A percentile compares a stretch with the other conserved stretches of the same genome.
These are phyloP conservation scores for Aspergillus puulaauensis DNA, from an alignment of 2,329 filamentous ascomycete species.

Conservation along the genomic window DNA sequence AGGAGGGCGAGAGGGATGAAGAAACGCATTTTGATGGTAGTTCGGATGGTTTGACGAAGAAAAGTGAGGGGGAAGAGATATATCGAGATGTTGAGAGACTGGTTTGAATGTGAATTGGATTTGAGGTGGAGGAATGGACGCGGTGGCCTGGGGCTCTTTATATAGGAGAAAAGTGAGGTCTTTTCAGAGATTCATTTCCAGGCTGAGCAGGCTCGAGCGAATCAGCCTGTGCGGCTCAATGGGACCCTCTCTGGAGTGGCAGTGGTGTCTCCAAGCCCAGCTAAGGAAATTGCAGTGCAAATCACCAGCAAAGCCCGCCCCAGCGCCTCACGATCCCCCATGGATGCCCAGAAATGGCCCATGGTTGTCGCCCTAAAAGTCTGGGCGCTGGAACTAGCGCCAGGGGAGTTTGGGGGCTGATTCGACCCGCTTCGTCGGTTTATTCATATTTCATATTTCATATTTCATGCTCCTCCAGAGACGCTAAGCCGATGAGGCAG, in stretches of 20 bases:
- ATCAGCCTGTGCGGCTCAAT: background rate
- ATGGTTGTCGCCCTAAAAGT: background rate
- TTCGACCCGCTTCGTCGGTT: background rate
- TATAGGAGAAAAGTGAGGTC: background rate
- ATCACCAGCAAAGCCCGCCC: background rate
- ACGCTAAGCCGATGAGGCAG: too few species aligned
- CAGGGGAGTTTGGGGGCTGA: background rate
- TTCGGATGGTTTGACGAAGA: background rate
- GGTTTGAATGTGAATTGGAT: background rate
- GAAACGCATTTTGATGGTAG: conserved; percentile 9
- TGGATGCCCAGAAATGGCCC: background rate
- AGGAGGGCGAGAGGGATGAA: conserved; percentile 1
- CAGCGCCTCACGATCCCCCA: background rate
- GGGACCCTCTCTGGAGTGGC: background rate
- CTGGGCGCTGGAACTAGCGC: background rate
- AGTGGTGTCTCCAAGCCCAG: background rate
- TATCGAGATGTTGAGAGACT: too few species aligned
- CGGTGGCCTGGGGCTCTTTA: background rate
- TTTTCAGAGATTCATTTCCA: background rate
- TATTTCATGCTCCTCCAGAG: too few species aligned
- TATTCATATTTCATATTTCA: too few species aligned
- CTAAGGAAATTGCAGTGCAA: background rate
- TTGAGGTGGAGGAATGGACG: background rate
- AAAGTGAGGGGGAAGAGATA: background rate
- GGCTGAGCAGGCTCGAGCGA: background rate